Base-by-base conservation (phyloP, 148 eudicot genomes). In the Silene latifolia region DNA sequence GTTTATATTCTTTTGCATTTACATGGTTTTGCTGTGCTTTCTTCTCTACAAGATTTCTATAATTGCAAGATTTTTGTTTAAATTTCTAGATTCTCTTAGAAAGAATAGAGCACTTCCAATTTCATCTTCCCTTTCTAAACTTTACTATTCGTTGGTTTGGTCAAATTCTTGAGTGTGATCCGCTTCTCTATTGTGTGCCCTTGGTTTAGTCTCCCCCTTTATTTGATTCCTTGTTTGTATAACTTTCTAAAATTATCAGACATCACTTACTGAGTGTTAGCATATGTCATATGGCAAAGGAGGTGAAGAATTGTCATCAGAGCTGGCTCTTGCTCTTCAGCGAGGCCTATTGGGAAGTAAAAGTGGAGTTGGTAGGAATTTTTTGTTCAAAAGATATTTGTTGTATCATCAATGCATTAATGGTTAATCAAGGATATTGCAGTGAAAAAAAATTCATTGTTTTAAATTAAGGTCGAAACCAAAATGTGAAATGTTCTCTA, bases 261-360 rank as follows among this genome's bases (percentile, higher is more conserved):
- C 44, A 2, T 44, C 9, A 21, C 2, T 21, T 23, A 69, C 5
- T 51, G 60, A 70, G 35, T 24, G 18, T 9, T 70, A 14, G 39
- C 39, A 2, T 58, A 23, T 75, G 54, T 25, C 54, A 63, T 84
- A 90, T 98, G 94, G 99, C 13, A 88, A 97, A 89, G 97, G 97
- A 39, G 97, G 99, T 79, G 99, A 95, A 72, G 98, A 90, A 67
- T 79, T 95, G 64, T 85, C 99, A 11, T 75, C 86, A 18, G 98
- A 92, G 82, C 88, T 95, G 32, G 89, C 91, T 29, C 76, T 76
- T 67, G 89, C 90, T 71, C 96, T 92, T 78, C 86, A 86, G 69
- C 75, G 86, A 74, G 91, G 94, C 78, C 90, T 95, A 35, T 83
- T 92, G 77, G 97, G 98, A 73, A 76, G 78, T 67, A 75, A 75